Evolutionary conservation across 352 stramenopile species (phyloP).

Genomic region (Salisapilia sapeloensis): DNA sequence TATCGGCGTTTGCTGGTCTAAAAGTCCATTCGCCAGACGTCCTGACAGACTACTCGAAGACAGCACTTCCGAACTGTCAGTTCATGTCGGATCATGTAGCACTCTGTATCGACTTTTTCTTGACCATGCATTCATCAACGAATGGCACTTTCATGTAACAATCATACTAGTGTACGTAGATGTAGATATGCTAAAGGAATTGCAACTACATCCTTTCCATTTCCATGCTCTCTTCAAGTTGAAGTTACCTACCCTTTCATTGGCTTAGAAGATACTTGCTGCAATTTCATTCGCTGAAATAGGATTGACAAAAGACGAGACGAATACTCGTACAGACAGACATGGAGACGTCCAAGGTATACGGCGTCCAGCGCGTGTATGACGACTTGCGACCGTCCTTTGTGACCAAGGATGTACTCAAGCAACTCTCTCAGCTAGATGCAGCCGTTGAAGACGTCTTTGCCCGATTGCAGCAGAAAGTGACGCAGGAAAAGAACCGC

Average conservation of each 20-base stretch:
- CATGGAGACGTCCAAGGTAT: conserved; percentile 81
- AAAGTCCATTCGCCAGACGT: conserved; percentile 85
- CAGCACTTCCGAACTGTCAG: conserved; percentile 91
- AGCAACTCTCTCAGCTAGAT: conserved; percentile 70
- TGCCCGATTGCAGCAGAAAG: conserved; percentile 56
- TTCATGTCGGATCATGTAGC: conserved; percentile 95
- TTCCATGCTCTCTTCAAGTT: conserved; percentile 2
- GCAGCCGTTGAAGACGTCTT: conserved; percentile 75
- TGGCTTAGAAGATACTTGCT: too few species aligned
- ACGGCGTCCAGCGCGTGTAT: conserved; percentile 75
- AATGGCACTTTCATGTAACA: conserved; percentile 7
- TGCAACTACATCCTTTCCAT: conserved; percentile 1
- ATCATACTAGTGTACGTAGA: neutral
- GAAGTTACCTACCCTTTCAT: too few species aligned
- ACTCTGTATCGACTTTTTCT: conserved; percentile 80
- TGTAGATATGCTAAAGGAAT: conserved; percentile 2
- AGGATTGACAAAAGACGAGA: too few species aligned
- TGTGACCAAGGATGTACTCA: conserved; percentile 72
- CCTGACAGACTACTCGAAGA: conserved; percentile 77
- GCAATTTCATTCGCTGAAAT: too few species aligned
- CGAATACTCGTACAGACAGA: conserved; percentile 1
- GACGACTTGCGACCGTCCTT: conserved; percentile 73
- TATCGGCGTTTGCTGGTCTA: conserved; percentile 87
- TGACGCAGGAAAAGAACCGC: conserved; percentile 65
- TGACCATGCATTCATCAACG: conserved; percentile 17